Percentiles rank a stretch among this genome's conserved stretches.
Evolutionary conservation across 306 rosid genomes (phyloP).

Genomic region (Clitoria ternatea): DNA sequence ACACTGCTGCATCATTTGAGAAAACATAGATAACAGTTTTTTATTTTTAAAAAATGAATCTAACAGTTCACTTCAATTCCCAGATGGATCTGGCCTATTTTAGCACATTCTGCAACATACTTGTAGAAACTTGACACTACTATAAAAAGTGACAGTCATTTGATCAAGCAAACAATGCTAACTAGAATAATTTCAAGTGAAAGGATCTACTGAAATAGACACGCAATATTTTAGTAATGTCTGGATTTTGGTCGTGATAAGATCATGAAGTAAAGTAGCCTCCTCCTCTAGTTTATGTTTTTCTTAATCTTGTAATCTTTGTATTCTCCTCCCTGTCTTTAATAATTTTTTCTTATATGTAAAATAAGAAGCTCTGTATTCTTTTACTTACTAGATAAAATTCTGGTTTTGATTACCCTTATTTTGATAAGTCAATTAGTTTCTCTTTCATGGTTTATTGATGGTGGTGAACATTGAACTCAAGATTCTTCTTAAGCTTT

Average conservation of each 20-base stretch:
- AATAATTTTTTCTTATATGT: neutral
- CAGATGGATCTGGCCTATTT: slow-evolving; percentile 8
- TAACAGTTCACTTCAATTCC: neutral
- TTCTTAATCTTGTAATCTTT: neutral
- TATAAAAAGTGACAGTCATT: neutral
- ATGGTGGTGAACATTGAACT: neutral
- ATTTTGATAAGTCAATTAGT: slow-evolving; percentile 10
- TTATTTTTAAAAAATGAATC: neutral
- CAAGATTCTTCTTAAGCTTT: neutral
- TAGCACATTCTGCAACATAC: slow-evolving; percentile 1
- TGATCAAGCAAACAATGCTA: slow-evolving; percentile 9
- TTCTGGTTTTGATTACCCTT: slow-evolving; percentile 8
- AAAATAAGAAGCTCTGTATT: neutral
- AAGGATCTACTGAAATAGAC: neutral
- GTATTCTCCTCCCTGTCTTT: slow-evolving; percentile 2
- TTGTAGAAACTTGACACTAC: neutral
- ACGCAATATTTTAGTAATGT: neutral
- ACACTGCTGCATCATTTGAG: neutral
- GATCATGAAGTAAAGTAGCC: slow-evolving; percentile 11
- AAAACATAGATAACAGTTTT: neutral
- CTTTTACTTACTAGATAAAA: neutral
- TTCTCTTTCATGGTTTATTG: slow-evolving; percentile 1
- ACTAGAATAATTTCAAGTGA: slow-evolving; percentile 10
- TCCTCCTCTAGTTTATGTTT: slow-evolving; percentile 1
- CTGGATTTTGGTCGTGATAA: neutral